Evolutionary conservation across 805 yeast species (phyloP).

Genomic region (Zygoascus tannicola): DNA sequence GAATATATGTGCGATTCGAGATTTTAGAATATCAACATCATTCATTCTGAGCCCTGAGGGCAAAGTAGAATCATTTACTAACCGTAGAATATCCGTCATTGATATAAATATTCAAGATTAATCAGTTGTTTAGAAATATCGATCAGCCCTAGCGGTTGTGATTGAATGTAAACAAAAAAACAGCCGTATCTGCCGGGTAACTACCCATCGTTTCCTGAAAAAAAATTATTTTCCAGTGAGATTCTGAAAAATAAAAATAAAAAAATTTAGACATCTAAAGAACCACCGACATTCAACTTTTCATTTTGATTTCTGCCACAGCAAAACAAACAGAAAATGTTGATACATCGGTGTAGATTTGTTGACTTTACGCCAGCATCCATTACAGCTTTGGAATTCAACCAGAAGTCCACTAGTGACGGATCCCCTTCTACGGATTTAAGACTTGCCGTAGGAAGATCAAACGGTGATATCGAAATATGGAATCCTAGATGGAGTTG

Average conservation of each 20-base stretch:
- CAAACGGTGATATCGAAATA: conserved; percentile 90
- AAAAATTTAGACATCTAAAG: no score
- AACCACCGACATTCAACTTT: no score
- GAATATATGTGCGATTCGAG: conserved; percentile 46
- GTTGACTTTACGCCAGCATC: conserved; percentile 81
- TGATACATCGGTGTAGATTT: conserved; percentile 84
- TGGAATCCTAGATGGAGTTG: conserved; percentile 70
- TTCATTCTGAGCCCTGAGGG: conserved; percentile 13
- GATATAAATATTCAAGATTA: background rate
- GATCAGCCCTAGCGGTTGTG: no score
- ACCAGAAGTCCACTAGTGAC: conserved; percentile 39
- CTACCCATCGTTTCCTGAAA: background rate
- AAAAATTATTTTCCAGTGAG: no score
- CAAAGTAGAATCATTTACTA: background rate
- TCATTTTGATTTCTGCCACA: no score
- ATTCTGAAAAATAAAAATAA: background rate
- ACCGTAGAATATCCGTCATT: conserved; percentile 1
- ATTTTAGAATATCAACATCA: conserved; percentile 11
- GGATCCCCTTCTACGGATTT: conserved; percentile 42
- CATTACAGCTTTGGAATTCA: conserved; percentile 73
- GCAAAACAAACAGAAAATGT: conserved; percentile 35
- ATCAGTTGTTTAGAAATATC: no score
- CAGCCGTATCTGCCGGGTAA: conserved; percentile 1
- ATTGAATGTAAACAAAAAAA: conserved; percentile 5
- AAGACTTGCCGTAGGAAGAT: conserved; percentile 82